Evolutionary conservation across 2,329 filamentous ascomycete species (phyloP), one percentile per base, ranked within the genome.

Genomic region (Aspergillus sp.): DNA sequence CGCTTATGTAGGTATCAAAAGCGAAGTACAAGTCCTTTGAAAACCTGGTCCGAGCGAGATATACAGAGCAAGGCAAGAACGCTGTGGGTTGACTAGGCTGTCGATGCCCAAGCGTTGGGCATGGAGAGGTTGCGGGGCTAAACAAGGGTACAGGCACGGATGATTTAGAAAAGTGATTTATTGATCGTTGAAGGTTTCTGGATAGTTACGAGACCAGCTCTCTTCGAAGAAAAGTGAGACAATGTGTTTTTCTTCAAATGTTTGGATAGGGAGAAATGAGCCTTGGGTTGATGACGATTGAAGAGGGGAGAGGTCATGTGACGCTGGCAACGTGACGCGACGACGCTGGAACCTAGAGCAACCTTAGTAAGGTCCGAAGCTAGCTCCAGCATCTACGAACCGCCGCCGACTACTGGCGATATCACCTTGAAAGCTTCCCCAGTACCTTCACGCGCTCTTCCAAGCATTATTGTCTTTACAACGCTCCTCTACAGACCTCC

Each of bases 101-200:
- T 57, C 49, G 59, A 61, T 61, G 59, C 59, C 59, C 59, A 57
- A 61, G 43, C 31, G 43, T 58, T 61, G 59, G 59, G 59, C 59
- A 58, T 57, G 15, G 34, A 56, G 28, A 43, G 13, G 41, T 9
- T 28, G 43, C 46, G 11, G 51, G 23, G 13, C 46, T 22, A 7
- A 48, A 51, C 41, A 41, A 51, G 22, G 17, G 30, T n/a, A 15
- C 46, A 13, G 17, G 23, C 23, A 45, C 31, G 23, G 31, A 41
- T 25, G 30, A 25, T 3, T 9, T 25, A 43, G 50, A 53, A 43
- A 17, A 28, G 11, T 41, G 15, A 41, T 13, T 41, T 15, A 15
- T 41, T 11, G 15, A 41, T 41, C 2, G 4, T 41, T 41, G 13
- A 15, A 15, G 11, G 11, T 2, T 41, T 41, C 34, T 3, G 2